Base-by-base conservation (phyloP, 306 rosid species). In the Cercis canadensis region DNA sequence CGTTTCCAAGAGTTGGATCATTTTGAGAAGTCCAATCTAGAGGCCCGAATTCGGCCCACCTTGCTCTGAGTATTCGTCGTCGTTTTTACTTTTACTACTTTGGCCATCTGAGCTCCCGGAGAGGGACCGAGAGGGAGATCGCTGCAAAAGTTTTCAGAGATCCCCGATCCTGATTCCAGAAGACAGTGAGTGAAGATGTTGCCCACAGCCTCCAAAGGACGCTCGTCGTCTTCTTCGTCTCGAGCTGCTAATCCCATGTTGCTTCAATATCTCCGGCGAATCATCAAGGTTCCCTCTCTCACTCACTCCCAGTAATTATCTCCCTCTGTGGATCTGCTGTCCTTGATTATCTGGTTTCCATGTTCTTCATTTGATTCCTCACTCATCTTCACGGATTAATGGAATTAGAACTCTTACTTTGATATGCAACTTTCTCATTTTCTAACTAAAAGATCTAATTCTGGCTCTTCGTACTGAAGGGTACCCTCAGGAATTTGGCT, bases 241-340 rank as follows among this genome's bases (percentile, higher is more conserved):
- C 90, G 96, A 75, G 83, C 96, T 76, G 83, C 96, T 76, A 89
- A 95, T 62, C 89, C 96, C 60, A 85, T 85, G 86, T 67, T 82
- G 82, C 81, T 85, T 75, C 99, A 88, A 63, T 95, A 95, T 75
- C 90, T 95, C 71, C 96, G 99, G 11, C 80, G 97, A 66, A 91
- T 95, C 53, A 82, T 95, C 88, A 95, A 95, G 99, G 99, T 95
- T 62, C 82, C 49, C 37, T 67, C 45, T 64, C 72, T 57, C 75
- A 56, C 71, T 67, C 16, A 0, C 72, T 45, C 50, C 43, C 18
- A 41, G 0, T 17, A 14, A 31, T 3, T 32, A 13, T 70, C 52
- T 14, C 18, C 59, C 54, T 54, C 66, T 40, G 5, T 14, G 76
- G 97, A 91, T 94, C 96, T 84, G 87, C 39, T 65, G 71, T 21